phyloP scores from a whole-genome alignment of 2,329 filamentous ascomycete genomes.

The Microcyclosporella mali region DNA sequence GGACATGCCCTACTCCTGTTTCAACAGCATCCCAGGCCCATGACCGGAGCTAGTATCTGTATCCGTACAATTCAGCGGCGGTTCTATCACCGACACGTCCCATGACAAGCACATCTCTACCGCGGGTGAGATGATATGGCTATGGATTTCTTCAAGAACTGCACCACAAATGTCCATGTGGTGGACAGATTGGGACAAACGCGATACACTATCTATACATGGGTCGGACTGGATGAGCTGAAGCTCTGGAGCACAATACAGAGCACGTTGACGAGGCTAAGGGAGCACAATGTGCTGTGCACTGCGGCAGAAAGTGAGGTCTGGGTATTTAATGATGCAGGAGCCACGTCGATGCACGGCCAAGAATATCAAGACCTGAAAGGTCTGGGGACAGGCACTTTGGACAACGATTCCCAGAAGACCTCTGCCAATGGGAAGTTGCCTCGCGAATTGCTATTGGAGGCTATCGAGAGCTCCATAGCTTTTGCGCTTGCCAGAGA shows the following conservation, averaged over 20 bases:
- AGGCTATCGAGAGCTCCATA: constrained; percentile 18
- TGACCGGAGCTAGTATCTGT: too few species aligned
- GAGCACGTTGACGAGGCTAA: constrained; percentile 7
- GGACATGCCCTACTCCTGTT: too few species aligned
- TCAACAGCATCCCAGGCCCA: too few species aligned
- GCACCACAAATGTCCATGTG: constrained; percentile 30
- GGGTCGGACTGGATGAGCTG: not conserved
- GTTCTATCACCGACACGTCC: constrained; percentile 22
- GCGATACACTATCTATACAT: constrained; percentile 8
- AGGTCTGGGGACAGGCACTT: not conserved
- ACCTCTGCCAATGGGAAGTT: not conserved
- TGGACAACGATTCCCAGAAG: not conserved
- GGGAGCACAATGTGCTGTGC: constrained; percentile 19
- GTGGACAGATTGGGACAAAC: constrained; percentile 15
- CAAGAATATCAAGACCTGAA: not conserved
- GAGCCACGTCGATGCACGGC: too few species aligned
- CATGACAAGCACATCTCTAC: constrained; percentile 9
- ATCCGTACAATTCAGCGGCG: not conserved
- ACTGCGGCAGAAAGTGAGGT: constrained; percentile 6
- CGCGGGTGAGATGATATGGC: constrained; percentile 3
- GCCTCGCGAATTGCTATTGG: constrained; percentile 17
- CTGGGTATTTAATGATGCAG: constrained; percentile 13
- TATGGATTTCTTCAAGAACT: constrained; percentile 33
- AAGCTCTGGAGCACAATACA: constrained; percentile 6
- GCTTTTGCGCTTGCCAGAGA: constrained; percentile 14